phyloP scores from a whole-genome alignment of 2,329 filamentous ascomycete genomes.

The Venturia aucupariae region DNA sequence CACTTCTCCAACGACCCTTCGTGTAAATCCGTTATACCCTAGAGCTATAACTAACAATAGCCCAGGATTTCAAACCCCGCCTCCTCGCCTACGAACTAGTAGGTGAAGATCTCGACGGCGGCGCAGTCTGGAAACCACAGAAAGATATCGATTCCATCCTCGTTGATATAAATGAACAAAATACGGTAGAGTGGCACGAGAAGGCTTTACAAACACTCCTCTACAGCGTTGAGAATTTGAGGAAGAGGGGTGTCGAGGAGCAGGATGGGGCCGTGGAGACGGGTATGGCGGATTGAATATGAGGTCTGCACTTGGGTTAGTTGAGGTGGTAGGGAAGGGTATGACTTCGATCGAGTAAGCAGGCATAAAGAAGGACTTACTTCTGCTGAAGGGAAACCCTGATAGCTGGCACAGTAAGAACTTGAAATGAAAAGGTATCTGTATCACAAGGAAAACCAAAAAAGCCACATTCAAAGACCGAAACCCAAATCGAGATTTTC shows the following conservation, averaged over 20 bases:
- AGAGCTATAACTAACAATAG: slow-evolving; percentile 2
- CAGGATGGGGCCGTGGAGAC: background rate
- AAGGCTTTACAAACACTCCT: slow-evolving; percentile 36
- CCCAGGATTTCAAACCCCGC: slow-evolving; percentile 6
- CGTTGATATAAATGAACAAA: slow-evolving; percentile 18
- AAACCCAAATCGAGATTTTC: background rate
- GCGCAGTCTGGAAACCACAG: slow-evolving; percentile 17
- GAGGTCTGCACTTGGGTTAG: background rate
- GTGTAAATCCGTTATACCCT: too few species aligned
- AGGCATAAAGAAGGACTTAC: too few species aligned
- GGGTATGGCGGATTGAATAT: background rate
- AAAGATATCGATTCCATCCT: slow-evolving; percentile 13
- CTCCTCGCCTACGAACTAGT: slow-evolving; percentile 10
- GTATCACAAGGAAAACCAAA: background rate
- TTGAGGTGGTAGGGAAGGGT: too few species aligned
- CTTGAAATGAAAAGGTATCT: too few species aligned
- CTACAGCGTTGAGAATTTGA: slow-evolving; percentile 39
- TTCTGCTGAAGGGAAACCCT: too few species aligned
- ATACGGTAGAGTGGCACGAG: slow-evolving; percentile 23
- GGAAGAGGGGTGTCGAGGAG: slow-evolving; percentile 30
- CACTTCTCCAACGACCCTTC: too few species aligned
- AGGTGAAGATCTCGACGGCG: slow-evolving; percentile 10
- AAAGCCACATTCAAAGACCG: background rate
- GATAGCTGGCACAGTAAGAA: too few species aligned
- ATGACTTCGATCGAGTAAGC: too few species aligned